phyloP scores from a whole-genome alignment of 306 rosid genomes.

The Mucuna pruriens region DNA sequence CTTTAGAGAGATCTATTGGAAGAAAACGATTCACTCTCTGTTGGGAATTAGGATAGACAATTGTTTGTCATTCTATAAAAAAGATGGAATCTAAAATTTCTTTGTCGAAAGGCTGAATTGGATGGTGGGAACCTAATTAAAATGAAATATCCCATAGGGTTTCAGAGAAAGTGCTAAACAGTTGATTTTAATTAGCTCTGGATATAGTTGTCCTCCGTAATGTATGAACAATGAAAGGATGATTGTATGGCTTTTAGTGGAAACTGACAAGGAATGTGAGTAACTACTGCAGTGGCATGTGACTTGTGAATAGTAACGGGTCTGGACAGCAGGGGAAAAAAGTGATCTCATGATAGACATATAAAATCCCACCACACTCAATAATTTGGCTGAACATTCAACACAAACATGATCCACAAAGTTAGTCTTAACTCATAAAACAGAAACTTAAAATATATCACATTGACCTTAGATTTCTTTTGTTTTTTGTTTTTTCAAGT shows the following conservation, averaged over 20 bases:
- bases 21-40: not conserved
- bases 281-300: slow-evolving; percentile 35
- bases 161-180: slow-evolving; percentile 15
- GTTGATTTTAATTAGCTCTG: not conserved
- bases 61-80: not conserved
- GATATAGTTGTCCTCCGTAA: slow-evolving; percentile 4
- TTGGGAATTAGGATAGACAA: not conserved
- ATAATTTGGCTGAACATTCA: slow-evolving; percentile 50
- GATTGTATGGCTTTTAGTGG: slow-evolving; percentile 30
- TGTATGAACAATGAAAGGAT: slow-evolving; percentile 38
- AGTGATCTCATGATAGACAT: slow-evolving; percentile 46
- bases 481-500: slow-evolving; percentile 38
- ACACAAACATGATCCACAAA: slow-evolving; percentile 58
- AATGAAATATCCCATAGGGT: not conserved
- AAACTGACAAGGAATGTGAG: slow-evolving; percentile 34
- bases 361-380: slow-evolving; percentile 50
- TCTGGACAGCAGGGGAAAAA: slow-evolving; percentile 11
- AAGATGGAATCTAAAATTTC: not conserved
- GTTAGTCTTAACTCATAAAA: slow-evolving; percentile 52
- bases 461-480: slow-evolving; percentile 36
- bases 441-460: slow-evolving; percentile 41
- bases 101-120: not conserved
- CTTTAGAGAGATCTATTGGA: not conserved
- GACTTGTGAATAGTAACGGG: slow-evolving; percentile 33
- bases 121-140: not conserved